Evolutionary conservation across 192 early-diverging fungal genomes (phyloP), one percentile per base, ranked within the genome.

Genomic region (Backusella mclennaniae): DNA sequence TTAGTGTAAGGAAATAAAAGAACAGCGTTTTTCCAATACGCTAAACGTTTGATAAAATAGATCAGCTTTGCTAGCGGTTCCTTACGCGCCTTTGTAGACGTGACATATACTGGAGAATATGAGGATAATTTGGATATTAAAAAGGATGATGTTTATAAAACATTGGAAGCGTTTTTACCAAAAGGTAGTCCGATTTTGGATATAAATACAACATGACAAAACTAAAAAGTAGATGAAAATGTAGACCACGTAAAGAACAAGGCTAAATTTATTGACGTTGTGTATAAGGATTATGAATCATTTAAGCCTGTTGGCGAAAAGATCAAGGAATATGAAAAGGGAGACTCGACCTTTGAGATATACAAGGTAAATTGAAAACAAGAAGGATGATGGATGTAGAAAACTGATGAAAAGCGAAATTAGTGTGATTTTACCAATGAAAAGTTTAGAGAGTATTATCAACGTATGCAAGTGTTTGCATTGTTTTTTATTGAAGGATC

Each of bases 401-500:
- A 33, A 33, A 33, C 33, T 33, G 33, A 33, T 3, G 3, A 33
- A 33, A 33, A 33, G 3, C 33, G 2, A 33, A 33, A 33, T 33
- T 33, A 82, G 93, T 76, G 84, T 35, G 84, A 80, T 0, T 96
- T 99, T 75, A 73, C 82, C 19, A 90, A 87, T 15, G 88, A 84
- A 1, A 82, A 87, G 46, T 95, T 95, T 73, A 78, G 88, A 69
- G 89, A 90, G 42, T 96, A 92, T 78, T 95, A 99, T 80, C 86
- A 82, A 63, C 83, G 94, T 38, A 79, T 97, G 75, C 96, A 96
- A 72, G 78, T 89, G 35, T 92, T 99, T 79, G 77, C 93, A 12
- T 84, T 96, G 44, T 92, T 94, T 52, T 96, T 90, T 69, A 95
- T 99, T 42, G 97, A 99, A 76, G 97, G 96, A 14, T 93, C 93